Conservation (phyloP, 164 flowering plant species). For the Kalanchoe fedtschenkoi region DNA sequence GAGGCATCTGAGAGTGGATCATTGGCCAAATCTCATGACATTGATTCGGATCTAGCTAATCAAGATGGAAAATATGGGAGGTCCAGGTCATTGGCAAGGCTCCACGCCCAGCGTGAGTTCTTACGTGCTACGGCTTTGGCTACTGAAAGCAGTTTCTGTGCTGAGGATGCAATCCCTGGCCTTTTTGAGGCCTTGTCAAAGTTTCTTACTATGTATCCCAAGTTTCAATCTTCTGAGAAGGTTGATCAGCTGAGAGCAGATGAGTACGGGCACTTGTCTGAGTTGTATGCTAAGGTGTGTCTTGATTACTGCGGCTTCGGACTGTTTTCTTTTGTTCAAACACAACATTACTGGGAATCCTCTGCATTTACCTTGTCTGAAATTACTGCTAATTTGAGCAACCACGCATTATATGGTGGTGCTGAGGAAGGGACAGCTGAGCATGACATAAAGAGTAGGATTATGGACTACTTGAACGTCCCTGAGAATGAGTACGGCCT, state of each 20-base stretch:
- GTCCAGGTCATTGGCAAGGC: constrained; percentile 51
- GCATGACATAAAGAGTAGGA: constrained; percentile 69
- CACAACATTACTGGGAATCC: constrained; percentile 73
- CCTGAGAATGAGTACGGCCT: constrained; percentile 91
- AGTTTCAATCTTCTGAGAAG: constrained; percentile 50
- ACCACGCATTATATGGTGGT: constrained; percentile 84
- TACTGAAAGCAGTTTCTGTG: constrained; percentile 36
- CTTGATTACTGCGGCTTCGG: constrained; percentile 96
- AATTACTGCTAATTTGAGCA: constrained; percentile 77
- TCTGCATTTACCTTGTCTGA: constrained; percentile 80
- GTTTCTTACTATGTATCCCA: constrained; percentile 69
- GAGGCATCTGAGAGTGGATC: constrained; percentile 94
- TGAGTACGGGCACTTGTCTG: constrained; percentile 45
- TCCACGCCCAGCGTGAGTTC: constrained; percentile 55
- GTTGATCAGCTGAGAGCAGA: constrained; percentile 53
- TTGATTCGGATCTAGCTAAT: constrained; percentile 33
- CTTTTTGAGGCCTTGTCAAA: constrained; percentile 35
- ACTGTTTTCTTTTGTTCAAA: constrained; percentile 61
- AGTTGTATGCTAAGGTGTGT: constrained; percentile 49
- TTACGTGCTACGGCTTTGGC: constrained; percentile 54
- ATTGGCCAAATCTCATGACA: constrained; percentile 49
- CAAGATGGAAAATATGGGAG: constrained; percentile 37
- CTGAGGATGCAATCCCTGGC: constrained; percentile 39
- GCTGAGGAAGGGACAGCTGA: constrained; percentile 78
- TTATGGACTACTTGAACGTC: constrained; percentile 82